Conservation (phyloP, 1,284 basidiomycete genomes). For the Ustilago hordei region DNA sequence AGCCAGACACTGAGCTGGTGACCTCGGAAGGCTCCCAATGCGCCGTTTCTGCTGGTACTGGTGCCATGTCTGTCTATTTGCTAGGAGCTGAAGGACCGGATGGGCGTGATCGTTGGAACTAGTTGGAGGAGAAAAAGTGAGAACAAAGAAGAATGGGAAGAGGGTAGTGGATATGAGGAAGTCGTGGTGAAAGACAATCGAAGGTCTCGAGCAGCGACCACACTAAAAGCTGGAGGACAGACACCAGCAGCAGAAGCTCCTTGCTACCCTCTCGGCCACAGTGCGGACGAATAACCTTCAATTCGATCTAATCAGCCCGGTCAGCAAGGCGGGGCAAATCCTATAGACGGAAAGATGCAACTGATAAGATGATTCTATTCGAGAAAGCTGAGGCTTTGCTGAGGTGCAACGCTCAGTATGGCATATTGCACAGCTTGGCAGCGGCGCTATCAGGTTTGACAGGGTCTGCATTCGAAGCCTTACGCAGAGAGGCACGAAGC, state of each 20-base stretch:
- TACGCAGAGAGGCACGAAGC: background rate
- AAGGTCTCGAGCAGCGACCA: background rate
- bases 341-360: constrained; percentile 18
- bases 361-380: constrained; percentile 27
- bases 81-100: background rate
- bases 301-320: background rate
- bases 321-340: constrained; percentile 3
- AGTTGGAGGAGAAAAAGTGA: background rate
- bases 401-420: background rate
- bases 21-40: constrained; percentile 14
- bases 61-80: constrained; percentile 28
- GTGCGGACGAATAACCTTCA: background rate
- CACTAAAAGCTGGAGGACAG: background rate
- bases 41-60: constrained; percentile 36
- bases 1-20: constrained; percentile 30
- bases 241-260: too few species aligned
- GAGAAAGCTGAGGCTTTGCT: background rate
- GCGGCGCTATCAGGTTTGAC: background rate
- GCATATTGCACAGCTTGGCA: background rate
- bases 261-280: too few species aligned
- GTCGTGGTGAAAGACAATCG: background rate
- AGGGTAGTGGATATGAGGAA: background rate
- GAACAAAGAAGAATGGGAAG: background rate
- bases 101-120: background rate
- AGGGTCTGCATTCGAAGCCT: background rate